Base-by-base conservation (phyloP, 2,329 filamentous ascomycete species). In the Stemphylium lycopersici region DNA sequence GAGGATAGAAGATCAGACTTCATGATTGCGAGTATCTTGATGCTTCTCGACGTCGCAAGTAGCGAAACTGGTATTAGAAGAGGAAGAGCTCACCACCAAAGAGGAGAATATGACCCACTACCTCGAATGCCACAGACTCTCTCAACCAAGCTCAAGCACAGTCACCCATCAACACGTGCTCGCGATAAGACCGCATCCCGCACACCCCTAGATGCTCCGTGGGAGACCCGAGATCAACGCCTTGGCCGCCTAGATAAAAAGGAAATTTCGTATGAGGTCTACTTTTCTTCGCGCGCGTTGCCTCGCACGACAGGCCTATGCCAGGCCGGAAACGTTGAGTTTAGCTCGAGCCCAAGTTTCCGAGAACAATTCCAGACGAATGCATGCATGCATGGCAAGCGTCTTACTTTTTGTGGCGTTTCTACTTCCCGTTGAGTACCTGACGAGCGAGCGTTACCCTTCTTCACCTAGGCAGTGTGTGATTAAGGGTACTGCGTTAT, bases 221-320 rank as follows among this genome's bases (percentile, higher is more conserved):
- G 55, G 56, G 62, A 58, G 55, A 62, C 38, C 58, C 62, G 61
- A 63, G 55, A 63, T 63, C 60, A 54, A 42, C 58, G 37, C 38
- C 50, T 58, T 54, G 47, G 48, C 54, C 34, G 31, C 47, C 42
- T 10, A 45, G 32, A 44, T 37, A 53, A 46, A 36, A 18, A 22
- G 29, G 47, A 52, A 46, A 33, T 45, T 42, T 33, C 39, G 31
- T 22, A 45, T 38, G 13, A 39, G 36, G 31, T 34, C 20, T 18
- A 26, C 44, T 44, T 36, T 31, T 44, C 40, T 40, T 43, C 29
- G 24, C 16, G 44, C 33, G 22, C 29, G n/a, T 24, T 45, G 42
- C 42, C 32, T 55, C 24, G 41, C 48, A 52, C 48, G 11, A 24
- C 52, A 43, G 48, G 34, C 39, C 15, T 32, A 11, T 41, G 42